These are phyloP conservation scores for Udeniomyces megalosporus DNA, from an alignment of 768 basidiomycete species.

Conservation along the genomic window DNA sequence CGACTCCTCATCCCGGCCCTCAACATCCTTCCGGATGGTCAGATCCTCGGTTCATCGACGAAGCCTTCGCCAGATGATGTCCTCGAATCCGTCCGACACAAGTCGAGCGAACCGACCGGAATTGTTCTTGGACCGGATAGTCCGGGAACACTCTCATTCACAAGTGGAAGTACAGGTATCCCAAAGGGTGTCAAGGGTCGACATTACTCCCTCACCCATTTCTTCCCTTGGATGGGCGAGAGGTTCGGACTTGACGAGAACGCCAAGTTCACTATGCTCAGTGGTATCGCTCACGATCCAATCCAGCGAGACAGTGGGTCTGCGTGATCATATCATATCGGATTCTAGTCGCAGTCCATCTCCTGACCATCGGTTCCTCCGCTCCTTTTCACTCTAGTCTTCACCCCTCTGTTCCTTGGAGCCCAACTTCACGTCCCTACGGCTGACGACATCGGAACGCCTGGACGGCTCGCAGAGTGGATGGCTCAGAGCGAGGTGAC, in stretches of 20 bases:
- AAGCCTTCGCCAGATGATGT: slow-evolving; percentile 37
- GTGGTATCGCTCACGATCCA: slow-evolving; percentile 96
- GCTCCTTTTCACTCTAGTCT: slow-evolving; percentile 48
- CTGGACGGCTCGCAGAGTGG: slow-evolving; percentile 93
- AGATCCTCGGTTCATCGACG: slow-evolving; percentile 38
- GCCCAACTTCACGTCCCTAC: slow-evolving; percentile 92
- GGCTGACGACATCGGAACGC: slow-evolving; percentile 88
- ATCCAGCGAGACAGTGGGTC: slow-evolving; percentile 84
- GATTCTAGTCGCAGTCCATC: neutral
- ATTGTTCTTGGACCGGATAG: slow-evolving; percentile 87
- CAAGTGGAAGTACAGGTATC: slow-evolving; percentile 91
- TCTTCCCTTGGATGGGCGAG: slow-evolving; percentile 98
- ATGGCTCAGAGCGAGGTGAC: slow-evolving; percentile 84
- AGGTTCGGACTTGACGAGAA: slow-evolving; percentile 54
- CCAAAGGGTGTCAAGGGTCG: slow-evolving; percentile 94
- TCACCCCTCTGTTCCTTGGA: slow-evolving; percentile 94
- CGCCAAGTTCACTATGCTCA: slow-evolving; percentile 93
- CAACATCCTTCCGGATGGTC: slow-evolving; percentile 49
- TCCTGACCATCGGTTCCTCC: neutral
- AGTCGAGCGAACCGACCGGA: slow-evolving; percentile 57
- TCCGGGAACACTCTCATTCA: slow-evolving; percentile 85
- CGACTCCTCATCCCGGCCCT: slow-evolving; percentile 83
- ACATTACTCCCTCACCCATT: slow-evolving; percentile 92
- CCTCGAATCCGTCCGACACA: slow-evolving; percentile 36
- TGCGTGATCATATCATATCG: no score